Conservation (phyloP, 106 monocot species). For the Dendrobium nobile region DNA sequence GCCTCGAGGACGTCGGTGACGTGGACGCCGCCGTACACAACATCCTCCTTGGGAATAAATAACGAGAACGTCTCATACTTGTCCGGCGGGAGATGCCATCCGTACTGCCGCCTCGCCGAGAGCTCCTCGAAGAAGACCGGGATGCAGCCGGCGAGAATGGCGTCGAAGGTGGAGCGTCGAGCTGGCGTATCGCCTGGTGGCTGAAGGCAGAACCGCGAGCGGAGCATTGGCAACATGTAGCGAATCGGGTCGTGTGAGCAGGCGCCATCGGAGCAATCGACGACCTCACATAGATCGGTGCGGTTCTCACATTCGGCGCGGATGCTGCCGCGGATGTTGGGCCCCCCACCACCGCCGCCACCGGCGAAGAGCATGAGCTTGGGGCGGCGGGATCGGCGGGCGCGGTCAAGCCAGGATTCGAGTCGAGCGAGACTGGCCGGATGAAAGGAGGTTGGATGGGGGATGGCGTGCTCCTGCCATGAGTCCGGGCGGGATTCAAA, state of each 20-base stretch:
- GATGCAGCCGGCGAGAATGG: slow-evolving; percentile 80
- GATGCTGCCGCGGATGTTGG: slow-evolving; percentile 74
- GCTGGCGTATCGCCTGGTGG: slow-evolving; percentile 88
- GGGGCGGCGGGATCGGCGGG: slow-evolving; percentile 30
- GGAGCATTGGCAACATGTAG: slow-evolving; percentile 79
- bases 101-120: slow-evolving; percentile 62
- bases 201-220: slow-evolving; percentile 80
- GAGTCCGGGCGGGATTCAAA: slow-evolving; percentile 63
- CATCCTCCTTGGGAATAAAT: slow-evolving; percentile 74
- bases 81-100: slow-evolving; percentile 61
- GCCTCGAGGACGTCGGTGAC: slow-evolving; percentile 43
- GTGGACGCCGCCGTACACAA: slow-evolving; percentile 52
- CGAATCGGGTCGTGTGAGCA: slow-evolving; percentile 71
- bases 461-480: slow-evolving; percentile 92
- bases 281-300: slow-evolving; percentile 62
- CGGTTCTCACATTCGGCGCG: slow-evolving; percentile 65
- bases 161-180: slow-evolving; percentile 73
- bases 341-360: slow-evolving; percentile 53
- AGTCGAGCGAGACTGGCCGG: slow-evolving; percentile 58
- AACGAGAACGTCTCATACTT: slow-evolving; percentile 66
- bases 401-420: slow-evolving; percentile 59
- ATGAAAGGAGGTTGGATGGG: slow-evolving; percentile 82
- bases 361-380: slow-evolving; percentile 66
- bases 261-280: slow-evolving; percentile 64
- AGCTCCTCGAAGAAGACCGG: slow-evolving; percentile 92